Conservation (phyloP, 1,139 yeast genomes). For the Scheffersomyces titani region DNA sequence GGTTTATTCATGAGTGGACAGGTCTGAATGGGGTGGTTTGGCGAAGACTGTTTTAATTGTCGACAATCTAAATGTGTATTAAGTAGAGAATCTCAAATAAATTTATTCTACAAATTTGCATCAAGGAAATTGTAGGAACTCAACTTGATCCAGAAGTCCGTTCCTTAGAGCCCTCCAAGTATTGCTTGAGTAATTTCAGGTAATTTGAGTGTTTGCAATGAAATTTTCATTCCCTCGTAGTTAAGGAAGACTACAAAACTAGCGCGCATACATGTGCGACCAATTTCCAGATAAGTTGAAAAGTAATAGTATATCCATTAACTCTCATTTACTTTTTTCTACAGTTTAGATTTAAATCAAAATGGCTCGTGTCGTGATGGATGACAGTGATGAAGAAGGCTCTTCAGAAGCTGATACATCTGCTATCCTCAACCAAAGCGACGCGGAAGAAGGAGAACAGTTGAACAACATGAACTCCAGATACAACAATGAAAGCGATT, state of each 20-base stretch:
- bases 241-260: not conserved
- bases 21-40: constrained; percentile 13
- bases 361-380: not conserved
- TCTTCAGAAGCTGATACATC: constrained; percentile 2
- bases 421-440: constrained; percentile 3
- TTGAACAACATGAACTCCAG: constrained; percentile 8
- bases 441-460: constrained; percentile 7
- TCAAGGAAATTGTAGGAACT: not conserved
- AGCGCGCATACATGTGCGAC: not conserved
- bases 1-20: constrained; percentile 50
- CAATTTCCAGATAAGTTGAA: not conserved
- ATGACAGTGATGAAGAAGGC: constrained; percentile 17
- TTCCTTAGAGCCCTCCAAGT: too few relatives aligned
- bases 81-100: not conserved
- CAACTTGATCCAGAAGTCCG: not conserved
- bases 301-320: too few relatives aligned
- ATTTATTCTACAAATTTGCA: too few relatives aligned
- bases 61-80: not conserved
- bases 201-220: too few relatives aligned
- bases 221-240: not conserved
- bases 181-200: too few relatives aligned
- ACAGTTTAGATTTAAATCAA: not conserved
- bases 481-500: not conserved
- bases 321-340: too few relatives aligned
- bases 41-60: not conserved